Evolutionary conservation across 768 basidiomycete species (phyloP), one percentile per base, ranked within the genome.

Genomic region (Paxillus ammoniavirescens): DNA sequence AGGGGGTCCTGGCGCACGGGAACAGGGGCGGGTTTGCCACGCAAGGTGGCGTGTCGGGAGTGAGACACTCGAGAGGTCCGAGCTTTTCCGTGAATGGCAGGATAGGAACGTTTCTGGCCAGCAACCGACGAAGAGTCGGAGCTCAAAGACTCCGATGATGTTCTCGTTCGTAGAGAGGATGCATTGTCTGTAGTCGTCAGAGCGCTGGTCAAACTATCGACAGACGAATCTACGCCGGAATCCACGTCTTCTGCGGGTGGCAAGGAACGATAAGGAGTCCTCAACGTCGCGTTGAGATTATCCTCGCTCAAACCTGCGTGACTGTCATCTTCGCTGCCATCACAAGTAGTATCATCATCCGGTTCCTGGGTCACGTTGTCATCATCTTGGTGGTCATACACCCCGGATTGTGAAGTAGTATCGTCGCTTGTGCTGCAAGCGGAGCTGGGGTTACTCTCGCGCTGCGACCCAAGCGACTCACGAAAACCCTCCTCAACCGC

Each of bases 401-500:
- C 79, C 81, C 81, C 78, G 37, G 60, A 45, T 47, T 55, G 50
- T 50, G 55, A 58, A 49, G 57, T 63, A 61, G 55, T 71, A 53
- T 61, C 67, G 78, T 85, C 83, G 84, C 85, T 84, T 82, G 75
- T 78, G 82, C 70, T 73, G 65, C 72, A 69, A 70, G 74, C 79
- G 70, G 75, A 80, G 80, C 79, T 74, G 77, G 82, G 78, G 76
- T 80, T 77, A 66, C 68, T 66, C 78, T 82, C 79, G 78, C 75
- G 81, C 69, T 74, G 79, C 66, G 72, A 79, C 82, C 75, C 78
- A 84, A 87, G 84, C 86, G 79, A 82, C 81, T 65, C 65, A 57
- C 66, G 75, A 87, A 88, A 89, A 87, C 72, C 84, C 85, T 81
- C 79, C 30, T 56, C 59, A 21, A 60, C 41, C 13, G 42, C 36